Percentiles rank a stretch among this genome's conserved stretches.
Conservation (phyloP, 805 yeast genomes). For the Suhomyces sp. region DNA sequence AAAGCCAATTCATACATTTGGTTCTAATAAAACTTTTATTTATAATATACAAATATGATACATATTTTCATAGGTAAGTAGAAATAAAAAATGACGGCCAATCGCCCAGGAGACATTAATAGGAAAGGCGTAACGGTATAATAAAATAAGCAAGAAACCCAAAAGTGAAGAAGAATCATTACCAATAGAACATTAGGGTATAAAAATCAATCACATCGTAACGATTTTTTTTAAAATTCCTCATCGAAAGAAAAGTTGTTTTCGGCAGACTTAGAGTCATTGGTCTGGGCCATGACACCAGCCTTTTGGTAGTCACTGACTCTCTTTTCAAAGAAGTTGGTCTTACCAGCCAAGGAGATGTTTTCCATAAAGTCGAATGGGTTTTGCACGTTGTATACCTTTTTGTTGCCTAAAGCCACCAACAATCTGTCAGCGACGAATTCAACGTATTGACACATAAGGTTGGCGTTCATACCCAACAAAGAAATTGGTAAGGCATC, state of each 20-base stretch:
- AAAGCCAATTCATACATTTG: no score
- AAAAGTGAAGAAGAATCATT: background rate
- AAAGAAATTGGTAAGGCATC: slow-evolving; percentile 93
- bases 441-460: slow-evolving; percentile 98
- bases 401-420: slow-evolving; percentile 86
- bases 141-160: slow-evolving; percentile 1
- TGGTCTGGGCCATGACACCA: slow-evolving; percentile 88
- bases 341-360: slow-evolving; percentile 96
- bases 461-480: slow-evolving; percentile 89
- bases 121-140: background rate
- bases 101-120: slow-evolving; percentile 1
- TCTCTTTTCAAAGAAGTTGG: slow-evolving; percentile 98
- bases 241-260: slow-evolving; percentile 83
- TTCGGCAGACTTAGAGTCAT: slow-evolving; percentile 46
- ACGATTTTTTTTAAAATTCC: slow-evolving; percentile 81
- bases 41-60: slow-evolving; percentile 3
- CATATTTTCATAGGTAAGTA: slow-evolving; percentile 6
- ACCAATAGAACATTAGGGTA: slow-evolving; percentile 3
- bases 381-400: slow-evolving; percentile 81
- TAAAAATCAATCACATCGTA: no score
- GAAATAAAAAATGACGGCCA: slow-evolving; percentile 4
- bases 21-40: slow-evolving; percentile 1
- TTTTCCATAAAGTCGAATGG: slow-evolving; percentile 99
- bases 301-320: slow-evolving; percentile 99
- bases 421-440: slow-evolving; percentile 95